Base-by-base conservation (phyloP, 352 stramenopile species). In the Thalassiosira hispida region DNA sequence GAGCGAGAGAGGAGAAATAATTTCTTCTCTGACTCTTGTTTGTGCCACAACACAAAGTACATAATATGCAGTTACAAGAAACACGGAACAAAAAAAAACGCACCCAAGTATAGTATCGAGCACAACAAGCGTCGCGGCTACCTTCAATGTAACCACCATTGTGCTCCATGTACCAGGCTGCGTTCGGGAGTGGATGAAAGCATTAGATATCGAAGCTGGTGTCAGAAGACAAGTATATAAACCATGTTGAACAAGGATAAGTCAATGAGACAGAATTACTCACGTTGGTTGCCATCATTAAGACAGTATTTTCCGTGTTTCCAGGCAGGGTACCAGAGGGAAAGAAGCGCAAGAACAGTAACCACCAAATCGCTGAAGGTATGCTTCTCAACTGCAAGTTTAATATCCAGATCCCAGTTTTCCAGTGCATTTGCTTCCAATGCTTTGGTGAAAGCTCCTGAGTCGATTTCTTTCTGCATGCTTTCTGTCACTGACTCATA, bases 391-490 rank as follows among this genome's bases (percentile, higher is more conserved):
- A 73, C 60, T 27, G 61, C 60, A 56, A 52, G 33, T 23, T 47
- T 31, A 51, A 76, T 23, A 29, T 63, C 16, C 11, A 59, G n/a
- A 46, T 80, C n/a, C n/a, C 59, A 16, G 11, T 59, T 27, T 16
- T 27, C 14, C 27, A 25, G 22, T 20, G 57, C 52, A 23, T 42
- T 44, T 25, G 52, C 18, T 23, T 55, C 46, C 18, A 72, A 22
- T 11, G 47, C 11, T 29, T 29, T 23, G 0, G 25, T 49, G 47
- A 76, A 73, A 2, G n/a, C 46, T 35, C 73, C 73, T 29, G 7
- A 47, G 18, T 77, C 73, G 35, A 82, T 82, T 47, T 74, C 46
- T 16, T 61, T 11, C 38, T 63, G 60, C 73, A 82, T 76, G 9
- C 11, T 8, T n/a, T 44, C 35, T 11, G 65, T 77, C 16, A 55